phyloP scores from a whole-genome alignment of 2,329 filamentous ascomycete species.

The Paraconiothyrium brasiliense region DNA sequence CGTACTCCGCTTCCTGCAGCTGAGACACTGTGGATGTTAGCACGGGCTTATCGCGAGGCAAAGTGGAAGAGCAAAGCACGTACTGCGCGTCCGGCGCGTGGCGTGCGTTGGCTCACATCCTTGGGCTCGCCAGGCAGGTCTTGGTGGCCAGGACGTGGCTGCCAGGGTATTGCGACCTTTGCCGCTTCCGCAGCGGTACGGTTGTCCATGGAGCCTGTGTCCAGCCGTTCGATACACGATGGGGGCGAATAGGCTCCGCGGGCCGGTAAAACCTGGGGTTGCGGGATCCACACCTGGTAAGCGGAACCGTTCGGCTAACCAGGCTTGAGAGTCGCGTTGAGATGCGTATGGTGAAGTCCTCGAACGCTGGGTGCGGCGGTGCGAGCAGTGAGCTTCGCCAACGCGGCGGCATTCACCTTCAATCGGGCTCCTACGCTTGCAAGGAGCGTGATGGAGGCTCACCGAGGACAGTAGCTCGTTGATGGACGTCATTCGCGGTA shows the following conservation, averaged over 20 bases:
- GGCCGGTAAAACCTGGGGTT: neutral
- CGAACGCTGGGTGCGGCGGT: neutral
- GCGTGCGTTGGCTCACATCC: neutral
- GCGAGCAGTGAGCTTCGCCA: neutral
- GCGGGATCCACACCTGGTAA: neutral
- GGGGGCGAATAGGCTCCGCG: neutral
- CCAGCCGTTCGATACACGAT: neutral
- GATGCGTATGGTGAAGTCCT: neutral
- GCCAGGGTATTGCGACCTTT: constrained; percentile 1
- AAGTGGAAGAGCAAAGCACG: neutral
- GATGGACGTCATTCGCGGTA: too few species aligned
- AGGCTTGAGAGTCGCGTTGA: neutral
- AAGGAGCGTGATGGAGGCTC: neutral
- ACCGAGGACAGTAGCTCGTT: too few species aligned
- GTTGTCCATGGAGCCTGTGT: neutral
- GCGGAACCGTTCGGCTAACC: neutral
- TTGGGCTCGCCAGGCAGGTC: neutral
- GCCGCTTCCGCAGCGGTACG: neutral
- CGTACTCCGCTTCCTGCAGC: constrained; percentile 10
- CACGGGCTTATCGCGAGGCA: neutral
- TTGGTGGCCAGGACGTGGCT: neutral
- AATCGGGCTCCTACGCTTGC: neutral
- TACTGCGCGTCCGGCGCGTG: constrained; percentile 6
- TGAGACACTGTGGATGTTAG: constrained; percentile 3
- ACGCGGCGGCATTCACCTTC: neutral